Evolutionary conservation across 2,329 filamentous ascomycete genomes (phyloP).

Genomic region (Akanthomyces uredinophilus): DNA sequence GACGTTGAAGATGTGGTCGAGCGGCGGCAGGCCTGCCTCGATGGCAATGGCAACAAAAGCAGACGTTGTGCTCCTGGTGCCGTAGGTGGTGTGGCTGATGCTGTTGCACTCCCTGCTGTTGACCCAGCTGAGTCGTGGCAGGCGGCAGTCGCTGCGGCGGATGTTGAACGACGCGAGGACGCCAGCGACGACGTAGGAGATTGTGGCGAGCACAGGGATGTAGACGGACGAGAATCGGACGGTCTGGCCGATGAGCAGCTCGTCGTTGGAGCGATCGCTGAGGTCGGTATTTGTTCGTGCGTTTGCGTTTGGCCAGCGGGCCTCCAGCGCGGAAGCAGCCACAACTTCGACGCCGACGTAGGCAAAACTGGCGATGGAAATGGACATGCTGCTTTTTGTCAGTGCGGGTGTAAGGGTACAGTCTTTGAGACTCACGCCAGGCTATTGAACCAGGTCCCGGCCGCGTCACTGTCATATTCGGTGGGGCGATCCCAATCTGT

Average conservation of each 20-base stretch:
- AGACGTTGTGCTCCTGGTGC: constrained; percentile 16
- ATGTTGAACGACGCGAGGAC: constrained; percentile 25
- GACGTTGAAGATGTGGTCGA: constrained; percentile 27
- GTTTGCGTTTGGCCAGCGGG: constrained; percentile 21
- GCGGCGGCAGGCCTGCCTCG: constrained; percentile 14
- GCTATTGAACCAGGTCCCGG: constrained; percentile 21
- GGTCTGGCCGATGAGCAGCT: constrained; percentile 21
- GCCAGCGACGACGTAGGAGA: constrained; percentile 24
- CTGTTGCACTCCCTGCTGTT: neutral
- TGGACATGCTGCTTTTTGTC: constrained; percentile 20
- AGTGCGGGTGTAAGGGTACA: neutral
- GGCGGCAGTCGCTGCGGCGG: constrained; percentile 17
- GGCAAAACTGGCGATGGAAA: constrained; percentile 28
- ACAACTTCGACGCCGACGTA: constrained; percentile 31
- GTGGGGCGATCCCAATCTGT: constrained; percentile 14
- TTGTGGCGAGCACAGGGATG: constrained; percentile 23
- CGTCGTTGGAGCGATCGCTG: constrained; percentile 12
- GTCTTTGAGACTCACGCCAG: constrained; percentile 20
- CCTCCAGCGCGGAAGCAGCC: constrained; percentile 28
- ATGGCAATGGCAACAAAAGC: constrained; percentile 25
- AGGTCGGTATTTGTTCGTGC: constrained; percentile 8
- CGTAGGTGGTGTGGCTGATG: neutral
- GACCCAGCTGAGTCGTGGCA: constrained; percentile 24
- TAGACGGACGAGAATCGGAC: constrained; percentile 24
- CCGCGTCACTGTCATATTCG: constrained; percentile 19